Conservation (phyloP, 768 basidiomycete species). For the Termitomyces sp. region DNA sequence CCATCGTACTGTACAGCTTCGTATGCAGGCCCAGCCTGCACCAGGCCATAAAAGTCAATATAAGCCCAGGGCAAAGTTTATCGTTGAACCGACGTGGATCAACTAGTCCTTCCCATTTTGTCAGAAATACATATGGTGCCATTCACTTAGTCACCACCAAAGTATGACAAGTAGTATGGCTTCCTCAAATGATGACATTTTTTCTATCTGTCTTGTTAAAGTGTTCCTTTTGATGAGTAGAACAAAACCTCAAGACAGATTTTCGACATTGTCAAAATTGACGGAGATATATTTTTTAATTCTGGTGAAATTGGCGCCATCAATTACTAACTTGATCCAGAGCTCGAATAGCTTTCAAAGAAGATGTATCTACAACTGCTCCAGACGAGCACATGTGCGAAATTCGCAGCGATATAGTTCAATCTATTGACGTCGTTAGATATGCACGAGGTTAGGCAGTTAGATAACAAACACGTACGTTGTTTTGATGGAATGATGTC, state of each 20-base stretch:
- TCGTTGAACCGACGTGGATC: conserved; percentile 33
- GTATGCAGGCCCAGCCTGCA: conserved; percentile 45
- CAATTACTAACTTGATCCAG: too few species aligned
- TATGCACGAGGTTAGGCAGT: neutral
- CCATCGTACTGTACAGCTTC: conserved; percentile 47
- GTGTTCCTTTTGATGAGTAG: too few species aligned
- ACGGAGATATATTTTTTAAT: too few species aligned
- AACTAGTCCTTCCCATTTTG: conserved; percentile 10
- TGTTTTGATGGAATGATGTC: conserved; percentile 56
- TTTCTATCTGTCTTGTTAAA: too few species aligned
- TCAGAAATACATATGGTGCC: too few species aligned
- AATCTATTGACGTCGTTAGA: neutral
- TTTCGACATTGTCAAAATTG: too few species aligned
- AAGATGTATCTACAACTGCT: neutral
- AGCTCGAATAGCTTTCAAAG: too few species aligned
- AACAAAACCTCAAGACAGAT: too few species aligned
- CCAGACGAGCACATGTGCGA: conserved; percentile 1
- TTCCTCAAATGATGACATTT: too few species aligned
- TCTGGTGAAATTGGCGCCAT: too few species aligned
- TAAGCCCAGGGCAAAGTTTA: conserved; percentile 24
- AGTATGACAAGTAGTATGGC: too few species aligned
- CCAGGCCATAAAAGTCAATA: conserved; percentile 22
- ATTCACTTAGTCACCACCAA: too few species aligned
- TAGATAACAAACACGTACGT: conserved; percentile 34
- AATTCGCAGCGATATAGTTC: neutral